Evolutionary conservation across 345 rosid species (phyloP), one percentile per base, ranked within the genome.

Genomic region (Bruguiera parviflora): DNA sequence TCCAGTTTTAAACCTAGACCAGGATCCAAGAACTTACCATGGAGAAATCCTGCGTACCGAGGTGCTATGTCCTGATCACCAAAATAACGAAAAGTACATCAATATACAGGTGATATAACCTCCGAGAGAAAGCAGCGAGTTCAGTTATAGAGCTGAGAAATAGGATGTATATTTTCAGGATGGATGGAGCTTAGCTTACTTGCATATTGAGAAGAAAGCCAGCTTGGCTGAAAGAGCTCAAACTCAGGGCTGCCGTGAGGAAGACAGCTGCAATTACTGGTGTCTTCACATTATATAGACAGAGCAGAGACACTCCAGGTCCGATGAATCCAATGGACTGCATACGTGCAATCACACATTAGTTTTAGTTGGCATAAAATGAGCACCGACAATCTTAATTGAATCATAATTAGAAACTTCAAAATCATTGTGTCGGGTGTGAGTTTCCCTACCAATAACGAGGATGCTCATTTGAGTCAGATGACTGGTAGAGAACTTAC

Each of bases 211-310:
- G 96, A 70, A 91, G 97, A 77, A 88, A 95, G 20, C 99, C 97
- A 5, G 97, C 99, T 82, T 95, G 99, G 86, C 99, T 95, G 80
- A 95, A 91, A 57, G 96, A 89, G 80, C 99, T 92, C 73, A 89
- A 83, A 79, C 97, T 91, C 61, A 95, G 77, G 24, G 96, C 99
- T 53, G 67, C 66, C 9, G 99, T 89, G 74, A 95, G 87, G 31
- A 77, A 70, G 19, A 80, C 63, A 43, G 93, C 78, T 15, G 99
- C 99, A 66, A 71, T 25, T 39, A 70, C 68, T 21, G 97, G 97
- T 32, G 99, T 81, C 63, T 85, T 84, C 35, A 88, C 97, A 28
- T 67, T 85, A 74, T 95, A 89, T 77, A 91, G 81, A 80, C 90
- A 86, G 24, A 95, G 92, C 72, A 95, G 64, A 33, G 99, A 77